A percentile compares a stretch with the other conserved stretches of the same genome.
Evolutionary conservation across 345 rosid genomes (phyloP).

Genomic region (Citropsis articulata): DNA sequence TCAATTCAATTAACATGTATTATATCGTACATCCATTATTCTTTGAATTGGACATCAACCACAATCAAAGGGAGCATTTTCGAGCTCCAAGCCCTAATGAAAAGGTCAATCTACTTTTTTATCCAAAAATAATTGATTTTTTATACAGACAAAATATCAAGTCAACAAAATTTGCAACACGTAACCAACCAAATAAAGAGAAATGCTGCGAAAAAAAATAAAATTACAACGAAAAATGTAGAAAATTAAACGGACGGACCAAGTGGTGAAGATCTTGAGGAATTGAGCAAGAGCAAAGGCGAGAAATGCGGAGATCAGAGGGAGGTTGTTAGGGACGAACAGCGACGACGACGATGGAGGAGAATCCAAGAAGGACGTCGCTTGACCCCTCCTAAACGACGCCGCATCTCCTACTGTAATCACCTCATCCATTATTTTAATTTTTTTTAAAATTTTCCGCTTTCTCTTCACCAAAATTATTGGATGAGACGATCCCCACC

Average conservation of each 20-base stretch:
- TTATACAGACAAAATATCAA: background rate
- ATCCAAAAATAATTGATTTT: background rate
- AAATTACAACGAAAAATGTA: background rate
- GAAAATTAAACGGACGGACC: constrained; percentile 44
- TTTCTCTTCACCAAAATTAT: background rate
- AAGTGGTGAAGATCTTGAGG: constrained; percentile 93
- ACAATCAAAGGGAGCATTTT: background rate
- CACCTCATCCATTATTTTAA: constrained; percentile 48
- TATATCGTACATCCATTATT: too few species aligned
- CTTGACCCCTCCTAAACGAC: constrained; percentile 18
- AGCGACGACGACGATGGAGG: constrained; percentile 36
- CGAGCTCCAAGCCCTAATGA: background rate
- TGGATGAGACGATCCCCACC: background rate
- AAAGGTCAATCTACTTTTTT: background rate
- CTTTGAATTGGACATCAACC: background rate
- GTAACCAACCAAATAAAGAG: background rate
- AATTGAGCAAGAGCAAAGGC: constrained; percentile 93
- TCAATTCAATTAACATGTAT: background rate
- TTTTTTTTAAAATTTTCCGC: background rate
- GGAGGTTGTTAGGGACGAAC: constrained; percentile 59
- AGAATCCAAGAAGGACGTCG: constrained; percentile 15
- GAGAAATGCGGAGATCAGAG: constrained; percentile 81
- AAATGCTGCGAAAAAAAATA: background rate
- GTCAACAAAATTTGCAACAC: background rate
- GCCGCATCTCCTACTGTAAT: constrained; percentile 53